Evolutionary conservation across 2,329 filamentous ascomycete genomes (phyloP).

Genomic region (Colletotrichum sidae): DNA sequence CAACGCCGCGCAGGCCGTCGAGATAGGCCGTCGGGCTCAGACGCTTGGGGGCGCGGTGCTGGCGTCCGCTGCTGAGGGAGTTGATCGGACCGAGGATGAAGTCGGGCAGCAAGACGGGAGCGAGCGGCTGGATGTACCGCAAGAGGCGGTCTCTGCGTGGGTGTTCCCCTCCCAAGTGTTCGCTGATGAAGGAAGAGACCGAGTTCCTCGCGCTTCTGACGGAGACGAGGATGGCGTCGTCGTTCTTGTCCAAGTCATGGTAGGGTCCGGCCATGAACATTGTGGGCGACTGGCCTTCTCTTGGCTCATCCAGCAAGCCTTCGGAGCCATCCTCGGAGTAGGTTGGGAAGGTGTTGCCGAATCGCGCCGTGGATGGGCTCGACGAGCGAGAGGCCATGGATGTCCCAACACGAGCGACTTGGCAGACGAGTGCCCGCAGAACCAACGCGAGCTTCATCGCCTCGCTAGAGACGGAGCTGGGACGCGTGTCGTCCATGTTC

Average conservation of each 20-base stretch:
- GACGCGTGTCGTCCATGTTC: too few relatives aligned
- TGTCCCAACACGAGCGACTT: too few relatives aligned
- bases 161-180: background rate
- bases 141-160: background rate
- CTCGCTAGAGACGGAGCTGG: too few relatives aligned
- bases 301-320: too few relatives aligned
- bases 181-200: constrained; percentile 14
- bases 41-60: background rate
- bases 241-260: background rate
- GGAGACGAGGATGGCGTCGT: constrained; percentile 1
- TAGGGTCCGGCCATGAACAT: background rate
- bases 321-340: too few relatives aligned
- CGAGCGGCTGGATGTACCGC: background rate
- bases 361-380: too few relatives aligned
- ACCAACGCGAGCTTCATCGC: too few relatives aligned
- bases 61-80: background rate
- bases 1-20: constrained; percentile 67
- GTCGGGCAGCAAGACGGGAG: background rate
- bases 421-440: too few relatives aligned
- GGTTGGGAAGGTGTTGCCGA: too few relatives aligned
- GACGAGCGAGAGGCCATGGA: too few relatives aligned
- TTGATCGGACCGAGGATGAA: constrained; percentile 5
- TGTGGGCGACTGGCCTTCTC: too few relatives aligned
- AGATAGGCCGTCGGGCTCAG: constrained; percentile 65
- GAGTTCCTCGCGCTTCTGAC: constrained; percentile 14